These are phyloP conservation scores for Astrephomene gubernaculifera DNA, from an alignment of 139 green algal species.

Conservation along the genomic window DNA sequence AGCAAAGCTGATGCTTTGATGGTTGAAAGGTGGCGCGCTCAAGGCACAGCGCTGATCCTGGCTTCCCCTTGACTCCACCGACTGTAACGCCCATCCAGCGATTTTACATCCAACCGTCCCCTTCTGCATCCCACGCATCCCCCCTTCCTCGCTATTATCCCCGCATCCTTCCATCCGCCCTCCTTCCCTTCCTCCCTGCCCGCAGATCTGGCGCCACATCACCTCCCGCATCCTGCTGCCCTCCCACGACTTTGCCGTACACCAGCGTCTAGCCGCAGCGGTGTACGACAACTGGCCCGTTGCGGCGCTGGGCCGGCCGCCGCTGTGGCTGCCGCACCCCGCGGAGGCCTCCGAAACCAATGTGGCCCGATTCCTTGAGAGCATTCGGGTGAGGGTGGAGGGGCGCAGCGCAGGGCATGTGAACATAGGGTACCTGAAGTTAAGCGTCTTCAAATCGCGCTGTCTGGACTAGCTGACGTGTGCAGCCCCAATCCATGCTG, in stretches of 20 bases:
- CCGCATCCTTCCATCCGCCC: neutral
- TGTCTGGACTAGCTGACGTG: no score
- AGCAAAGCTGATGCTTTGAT: no score
- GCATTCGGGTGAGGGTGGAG: neutral
- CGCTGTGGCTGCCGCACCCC: constrained; percentile 70
- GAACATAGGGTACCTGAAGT: no score
- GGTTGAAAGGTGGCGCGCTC: no score
- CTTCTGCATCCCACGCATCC: no score
- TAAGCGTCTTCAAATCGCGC: no score
- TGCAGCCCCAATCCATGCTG: no score
- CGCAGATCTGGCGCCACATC: constrained; percentile 58
- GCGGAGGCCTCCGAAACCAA: constrained; percentile 62
- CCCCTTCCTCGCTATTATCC: neutral
- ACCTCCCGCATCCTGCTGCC: constrained; percentile 61
- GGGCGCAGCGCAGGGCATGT: no score
- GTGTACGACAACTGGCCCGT: constrained; percentile 64
- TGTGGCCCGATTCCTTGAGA: constrained; percentile 66
- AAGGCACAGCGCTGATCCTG: no score
- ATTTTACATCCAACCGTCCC: no score
- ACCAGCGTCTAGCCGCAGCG: constrained; percentile 60
- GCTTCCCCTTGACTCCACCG: no score
- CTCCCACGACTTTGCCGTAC: constrained; percentile 66
- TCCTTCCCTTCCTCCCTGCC: neutral
- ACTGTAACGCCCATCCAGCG: no score
- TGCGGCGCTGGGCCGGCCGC: constrained; percentile 60